Evolutionary conservation across 78 protist genomes (phyloP), one percentile per base, ranked within the genome.

Genomic region (Isochrysis galbana): DNA sequence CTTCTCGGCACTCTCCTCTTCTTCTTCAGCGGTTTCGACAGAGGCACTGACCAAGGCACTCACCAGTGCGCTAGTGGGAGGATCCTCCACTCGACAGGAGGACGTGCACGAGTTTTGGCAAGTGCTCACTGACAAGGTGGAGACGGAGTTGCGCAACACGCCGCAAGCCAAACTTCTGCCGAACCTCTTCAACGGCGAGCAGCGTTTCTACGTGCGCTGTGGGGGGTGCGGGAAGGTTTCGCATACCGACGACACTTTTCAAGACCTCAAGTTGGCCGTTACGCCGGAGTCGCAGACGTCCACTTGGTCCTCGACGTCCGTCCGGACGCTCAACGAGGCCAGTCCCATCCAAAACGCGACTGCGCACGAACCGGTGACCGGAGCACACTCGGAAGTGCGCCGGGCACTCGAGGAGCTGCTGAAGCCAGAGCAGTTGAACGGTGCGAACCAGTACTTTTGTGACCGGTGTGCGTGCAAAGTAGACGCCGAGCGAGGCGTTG

Each of bases 91-190:
- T 22, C 42, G 70, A 51, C 94, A 94, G 72, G 93, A 94, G 46
- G 96, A 94, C 41, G 94, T 92, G 46, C 91, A 88, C 34, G 95
- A 94, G 87, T 70, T 94, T 42, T 74, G 32, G 41, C 45, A 84
- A 23, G 91, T 92, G 11, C 90, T 95, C 26, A 69, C 72, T 22
- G 96, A 95, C 29, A 78, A 78, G 2, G 67, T 95, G 39, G 96
- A 95, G 91, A 25, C 77, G 32, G 92, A 21, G 23, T 1, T 61
- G 29, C 61, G 61, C 61, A 51, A 41, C 47, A 38, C 36, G 54
- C 19, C 72, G 72, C 44, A 47, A 26, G 70, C 34, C 70, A 26
- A 0, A 0, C 86, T 70, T 0, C n/a, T 83, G 36, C 74, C 29
- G 22, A 55, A 7, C 19, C 26, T 83, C 22, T 83, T 42, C 83